A percentile compares a stretch with the other conserved stretches of the same genome.
Evolutionary conservation across 2,329 filamentous ascomycete genomes (phyloP).

Genomic region (Aspergillus sp.): DNA sequence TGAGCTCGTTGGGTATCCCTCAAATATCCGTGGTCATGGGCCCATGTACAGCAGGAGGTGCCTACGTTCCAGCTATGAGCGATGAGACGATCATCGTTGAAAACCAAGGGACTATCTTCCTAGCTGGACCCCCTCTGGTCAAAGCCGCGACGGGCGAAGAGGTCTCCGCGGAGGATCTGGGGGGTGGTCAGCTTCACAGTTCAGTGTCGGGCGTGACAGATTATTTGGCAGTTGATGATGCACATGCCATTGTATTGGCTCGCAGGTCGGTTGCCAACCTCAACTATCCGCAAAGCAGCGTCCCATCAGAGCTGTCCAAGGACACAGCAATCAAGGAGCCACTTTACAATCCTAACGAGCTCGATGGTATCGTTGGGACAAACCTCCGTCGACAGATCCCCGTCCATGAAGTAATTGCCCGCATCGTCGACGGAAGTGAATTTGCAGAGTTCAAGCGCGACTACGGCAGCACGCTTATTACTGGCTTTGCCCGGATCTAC

Average conservation of each 20-base stretch:
- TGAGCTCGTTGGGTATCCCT: conserved; percentile 82
- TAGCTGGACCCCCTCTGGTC: conserved; percentile 87
- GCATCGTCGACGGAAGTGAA: conserved; percentile 82
- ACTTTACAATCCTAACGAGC: conserved; percentile 69
- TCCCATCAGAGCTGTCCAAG: conserved; percentile 20
- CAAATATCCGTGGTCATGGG: conserved; percentile 97
- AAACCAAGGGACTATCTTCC: conserved; percentile 94
- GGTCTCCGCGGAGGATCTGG: conserved; percentile 83
- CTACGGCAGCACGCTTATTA: conserved; percentile 84
- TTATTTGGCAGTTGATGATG: conserved; percentile 89
- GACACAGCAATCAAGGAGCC: conserved; percentile 59
- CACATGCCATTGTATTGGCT: conserved; percentile 80
- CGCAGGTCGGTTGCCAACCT: conserved; percentile 79
- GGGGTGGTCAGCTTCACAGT: conserved; percentile 82
- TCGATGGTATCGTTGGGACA: conserved; percentile 81
- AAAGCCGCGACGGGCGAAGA: conserved; percentile 94
- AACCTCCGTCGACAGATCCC: conserved; percentile 81
- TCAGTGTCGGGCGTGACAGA: conserved; percentile 90
- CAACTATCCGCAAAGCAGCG: conserved; percentile 64
- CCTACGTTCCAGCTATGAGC: conserved; percentile 94
- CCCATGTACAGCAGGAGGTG: conserved; percentile 89
- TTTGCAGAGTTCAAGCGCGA: conserved; percentile 93
- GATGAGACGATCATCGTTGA: conserved; percentile 96
- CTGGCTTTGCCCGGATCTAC: conserved; percentile 84
- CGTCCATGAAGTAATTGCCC: conserved; percentile 83